A percentile compares a stretch with the other conserved stretches of the same genome.
phyloP scores from a whole-genome alignment of 805 yeast species.

The Ascoidea asiatica region DNA sequence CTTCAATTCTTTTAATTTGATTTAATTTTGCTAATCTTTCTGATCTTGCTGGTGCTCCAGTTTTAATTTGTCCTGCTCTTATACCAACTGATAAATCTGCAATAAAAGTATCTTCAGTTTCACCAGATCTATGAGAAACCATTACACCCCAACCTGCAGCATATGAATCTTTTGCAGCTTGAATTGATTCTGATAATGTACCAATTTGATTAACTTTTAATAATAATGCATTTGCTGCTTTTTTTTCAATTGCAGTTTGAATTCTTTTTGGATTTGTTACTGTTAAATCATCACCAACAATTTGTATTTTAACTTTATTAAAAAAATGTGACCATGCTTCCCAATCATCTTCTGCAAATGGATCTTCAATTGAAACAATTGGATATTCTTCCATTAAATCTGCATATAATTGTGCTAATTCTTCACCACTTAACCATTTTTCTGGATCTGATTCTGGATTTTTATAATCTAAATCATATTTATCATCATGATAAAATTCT shows the following conservation, averaged over 20 bases:
- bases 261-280: slow-evolving; percentile 96
- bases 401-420: slow-evolving; percentile 77
- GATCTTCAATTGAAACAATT: slow-evolving; percentile 96
- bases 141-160: slow-evolving; percentile 98
- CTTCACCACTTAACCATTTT: slow-evolving; percentile 81
- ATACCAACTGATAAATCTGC: slow-evolving; percentile 97
- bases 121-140: slow-evolving; percentile 99
- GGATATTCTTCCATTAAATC: slow-evolving; percentile 81
- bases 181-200: slow-evolving; percentile 88
- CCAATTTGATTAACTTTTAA: slow-evolving; percentile 99
- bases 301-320: slow-evolving; percentile 64
- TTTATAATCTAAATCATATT: slow-evolving; percentile 97
- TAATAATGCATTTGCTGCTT: slow-evolving; percentile 87
- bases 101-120: slow-evolving; percentile 96
- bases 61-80: slow-evolving; percentile 97
- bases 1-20: slow-evolving; percentile 98
- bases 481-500: slow-evolving; percentile 94
- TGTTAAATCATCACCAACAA: slow-evolving; percentile 97
- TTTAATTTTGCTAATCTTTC: slow-evolving; percentile 98
- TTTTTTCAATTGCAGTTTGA: slow-evolving; percentile 90
- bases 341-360: slow-evolving; percentile 99
- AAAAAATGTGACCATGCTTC: slow-evolving; percentile 90
- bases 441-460: slow-evolving; percentile 85
- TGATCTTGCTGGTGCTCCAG: slow-evolving; percentile 99
- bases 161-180: slow-evolving; percentile 92